Evolutionary conservation across 345 rosid genomes (phyloP).

Genomic region (Salix udensis): DNA sequence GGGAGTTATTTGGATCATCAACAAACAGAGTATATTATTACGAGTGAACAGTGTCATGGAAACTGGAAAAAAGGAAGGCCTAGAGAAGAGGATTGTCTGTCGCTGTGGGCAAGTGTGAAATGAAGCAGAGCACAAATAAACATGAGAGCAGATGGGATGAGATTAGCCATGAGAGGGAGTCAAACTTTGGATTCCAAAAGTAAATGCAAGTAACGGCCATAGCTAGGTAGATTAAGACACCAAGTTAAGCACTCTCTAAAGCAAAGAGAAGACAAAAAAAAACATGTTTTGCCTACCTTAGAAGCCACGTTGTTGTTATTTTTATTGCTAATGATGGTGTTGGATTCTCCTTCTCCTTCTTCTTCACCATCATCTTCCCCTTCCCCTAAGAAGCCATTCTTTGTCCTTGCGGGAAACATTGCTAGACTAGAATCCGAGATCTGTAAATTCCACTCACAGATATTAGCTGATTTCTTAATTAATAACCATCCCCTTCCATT

Average conservation of each 20-base stretch:
- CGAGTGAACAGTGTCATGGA: neutral
- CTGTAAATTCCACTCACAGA: slow-evolving; percentile 23
- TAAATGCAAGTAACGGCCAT: neutral
- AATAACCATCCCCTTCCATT: neutral
- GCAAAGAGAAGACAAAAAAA: neutral
- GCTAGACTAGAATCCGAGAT: slow-evolving; percentile 34
- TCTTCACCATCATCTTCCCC: slow-evolving; percentile 27
- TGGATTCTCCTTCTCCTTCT: slow-evolving; percentile 32
- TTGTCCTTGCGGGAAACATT: slow-evolving; percentile 32
- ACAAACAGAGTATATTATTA: neutral
- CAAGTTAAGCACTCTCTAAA: neutral
- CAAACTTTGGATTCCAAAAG: slow-evolving; percentile 45
- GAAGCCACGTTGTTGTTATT: slow-evolving; percentile 18
- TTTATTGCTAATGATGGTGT: slow-evolving; percentile 24
- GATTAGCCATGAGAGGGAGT: slow-evolving; percentile 8
- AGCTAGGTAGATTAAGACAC: neutral
- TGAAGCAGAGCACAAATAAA: neutral
- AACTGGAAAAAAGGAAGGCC: neutral
- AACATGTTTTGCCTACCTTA: slow-evolving; percentile 36
- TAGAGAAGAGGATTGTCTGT: neutral
- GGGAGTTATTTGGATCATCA: neutral
- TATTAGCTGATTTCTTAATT: slow-evolving; percentile 5
- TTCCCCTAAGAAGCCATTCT: slow-evolving; percentile 16
- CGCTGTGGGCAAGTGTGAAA: neutral
- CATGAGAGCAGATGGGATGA: neutral